phyloP scores from a whole-genome alignment of 1,139 yeast genomes.

The Lodderomyces parapsilosis region DNA sequence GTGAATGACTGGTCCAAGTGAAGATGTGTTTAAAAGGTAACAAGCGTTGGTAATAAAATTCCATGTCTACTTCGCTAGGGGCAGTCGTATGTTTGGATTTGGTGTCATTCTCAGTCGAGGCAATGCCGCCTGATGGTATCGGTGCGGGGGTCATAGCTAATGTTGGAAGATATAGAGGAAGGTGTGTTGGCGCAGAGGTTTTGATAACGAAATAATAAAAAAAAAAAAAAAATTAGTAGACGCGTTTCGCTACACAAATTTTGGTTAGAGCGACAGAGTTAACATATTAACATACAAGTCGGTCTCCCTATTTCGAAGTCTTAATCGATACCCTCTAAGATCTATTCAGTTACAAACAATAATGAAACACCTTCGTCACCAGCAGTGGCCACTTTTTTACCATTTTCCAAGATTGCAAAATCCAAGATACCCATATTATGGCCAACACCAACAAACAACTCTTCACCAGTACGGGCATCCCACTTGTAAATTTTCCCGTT shows the following conservation, averaged over 20 bases:
- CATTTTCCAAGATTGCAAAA: slow-evolving; percentile 63
- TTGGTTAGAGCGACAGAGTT: too few relatives aligned
- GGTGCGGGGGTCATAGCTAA: slow-evolving; percentile 4
- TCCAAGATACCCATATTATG: slow-evolving; percentile 94
- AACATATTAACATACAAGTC: too few relatives aligned
- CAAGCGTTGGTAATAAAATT: slow-evolving; percentile 68
- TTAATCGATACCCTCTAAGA: too few relatives aligned
- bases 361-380: slow-evolving; percentile 96
- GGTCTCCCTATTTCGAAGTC: too few relatives aligned
- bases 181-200: too few relatives aligned
- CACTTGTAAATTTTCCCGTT: slow-evolving; percentile 84
- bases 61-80: slow-evolving; percentile 69
- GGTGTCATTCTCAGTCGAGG: slow-evolving; percentile 3
- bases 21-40: slow-evolving; percentile 73
- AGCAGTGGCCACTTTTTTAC: slow-evolving; percentile 80
- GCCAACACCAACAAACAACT: slow-evolving; percentile 77
- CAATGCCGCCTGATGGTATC: not conserved
- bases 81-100: slow-evolving; percentile 20
- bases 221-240: too few relatives aligned
- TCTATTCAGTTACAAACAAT: slow-evolving; percentile 41
- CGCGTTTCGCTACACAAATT: too few relatives aligned
- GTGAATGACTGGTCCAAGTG: slow-evolving; percentile 88
- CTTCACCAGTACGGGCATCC: slow-evolving; percentile 85
- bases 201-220: too few relatives aligned
- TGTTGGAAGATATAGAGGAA: too few relatives aligned